Percentiles rank a stretch among this genome's conserved stretches.
Conservation (phyloP, 2,329 filamentous ascomycete species). For the Ampelomyces quisqualis region DNA sequence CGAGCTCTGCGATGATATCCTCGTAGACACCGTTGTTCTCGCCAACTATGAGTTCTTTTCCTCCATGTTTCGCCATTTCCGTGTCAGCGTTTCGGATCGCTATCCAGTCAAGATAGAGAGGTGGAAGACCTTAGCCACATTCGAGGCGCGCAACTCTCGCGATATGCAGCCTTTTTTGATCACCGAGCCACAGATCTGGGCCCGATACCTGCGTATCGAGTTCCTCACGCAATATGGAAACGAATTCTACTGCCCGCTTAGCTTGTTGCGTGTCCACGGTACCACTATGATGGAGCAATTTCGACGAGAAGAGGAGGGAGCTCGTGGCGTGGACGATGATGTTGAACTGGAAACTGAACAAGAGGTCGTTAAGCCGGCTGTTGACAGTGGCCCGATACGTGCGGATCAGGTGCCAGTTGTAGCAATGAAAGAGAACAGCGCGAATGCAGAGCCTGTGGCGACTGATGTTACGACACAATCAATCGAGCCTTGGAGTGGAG, state of each 20-base stretch:
- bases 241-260: conserved; percentile 94
- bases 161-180: conserved; percentile 93
- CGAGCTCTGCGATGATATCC: conserved; percentile 81
- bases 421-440: conserved; percentile 15
- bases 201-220: conserved; percentile 87
- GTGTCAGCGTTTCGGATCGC: conserved; percentile 88
- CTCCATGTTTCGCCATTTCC: conserved; percentile 89
- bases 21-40: conserved; percentile 93
- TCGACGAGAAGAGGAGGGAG: conserved; percentile 76
- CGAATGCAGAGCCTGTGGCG: background rate
- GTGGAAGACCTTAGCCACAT: conserved; percentile 85
- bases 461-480: background rate
- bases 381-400: conserved; percentile 25
- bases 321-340: conserved; percentile 59
- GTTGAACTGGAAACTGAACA: conserved; percentile 57
- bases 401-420: conserved; percentile 22
- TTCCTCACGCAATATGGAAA: conserved; percentile 93
- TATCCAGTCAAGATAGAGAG: conserved; percentile 91
- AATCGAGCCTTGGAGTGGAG: background rate
- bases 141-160: conserved; percentile 87
- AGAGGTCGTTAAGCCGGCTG: conserved; percentile 43
- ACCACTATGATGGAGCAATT: conserved; percentile 94
- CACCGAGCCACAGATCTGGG: conserved; percentile 94
- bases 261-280: conserved; percentile 86
- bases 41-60: conserved; percentile 99